phyloP scores from a whole-genome alignment of 1,284 basidiomycete genomes.

The Mrakiaceae sp. region DNA sequence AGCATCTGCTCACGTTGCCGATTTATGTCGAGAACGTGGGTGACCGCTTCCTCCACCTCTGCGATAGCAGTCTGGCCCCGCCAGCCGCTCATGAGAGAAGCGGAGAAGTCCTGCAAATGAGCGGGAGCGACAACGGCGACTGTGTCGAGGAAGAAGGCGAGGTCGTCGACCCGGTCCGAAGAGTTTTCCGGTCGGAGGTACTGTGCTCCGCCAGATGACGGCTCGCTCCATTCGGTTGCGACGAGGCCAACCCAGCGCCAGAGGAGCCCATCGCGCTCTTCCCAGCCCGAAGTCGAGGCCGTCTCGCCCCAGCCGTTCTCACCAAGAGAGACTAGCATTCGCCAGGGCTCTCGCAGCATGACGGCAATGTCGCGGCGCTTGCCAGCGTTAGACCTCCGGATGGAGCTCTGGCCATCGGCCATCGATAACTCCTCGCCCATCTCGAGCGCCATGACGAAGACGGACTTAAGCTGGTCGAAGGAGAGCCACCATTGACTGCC shows the following conservation, averaged over 20 bases:
- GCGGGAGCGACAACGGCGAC: not conserved
- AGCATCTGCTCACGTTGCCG: not conserved
- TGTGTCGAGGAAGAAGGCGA: conserved; percentile 1
- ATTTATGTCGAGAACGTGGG: not conserved
- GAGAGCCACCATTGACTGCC: too few relatives aligned
- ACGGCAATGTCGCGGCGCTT: not conserved
- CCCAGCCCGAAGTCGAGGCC: not conserved
- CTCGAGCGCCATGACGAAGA: not conserved
- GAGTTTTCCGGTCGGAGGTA: not conserved
- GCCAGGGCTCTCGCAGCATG: not conserved
- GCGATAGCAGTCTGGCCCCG: not conserved
- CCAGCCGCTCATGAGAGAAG: not conserved
- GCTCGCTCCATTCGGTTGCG: not conserved
- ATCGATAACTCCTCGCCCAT: not conserved
- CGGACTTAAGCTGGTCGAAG: not conserved
- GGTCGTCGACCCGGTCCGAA: not conserved
- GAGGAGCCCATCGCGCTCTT: not conserved
- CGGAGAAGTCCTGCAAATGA: not conserved
- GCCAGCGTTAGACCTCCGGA: not conserved
- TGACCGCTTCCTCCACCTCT: not conserved
- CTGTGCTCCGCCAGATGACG: not conserved
- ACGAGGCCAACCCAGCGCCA: not conserved
- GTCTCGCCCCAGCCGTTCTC: not conserved
- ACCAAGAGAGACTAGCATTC: not conserved
- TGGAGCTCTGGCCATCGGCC: not conserved